Percentiles rank a stretch among this genome's conserved stretches.
Conservation (phyloP, 805 yeast genomes). For the Wickerhamiella brachini region DNA sequence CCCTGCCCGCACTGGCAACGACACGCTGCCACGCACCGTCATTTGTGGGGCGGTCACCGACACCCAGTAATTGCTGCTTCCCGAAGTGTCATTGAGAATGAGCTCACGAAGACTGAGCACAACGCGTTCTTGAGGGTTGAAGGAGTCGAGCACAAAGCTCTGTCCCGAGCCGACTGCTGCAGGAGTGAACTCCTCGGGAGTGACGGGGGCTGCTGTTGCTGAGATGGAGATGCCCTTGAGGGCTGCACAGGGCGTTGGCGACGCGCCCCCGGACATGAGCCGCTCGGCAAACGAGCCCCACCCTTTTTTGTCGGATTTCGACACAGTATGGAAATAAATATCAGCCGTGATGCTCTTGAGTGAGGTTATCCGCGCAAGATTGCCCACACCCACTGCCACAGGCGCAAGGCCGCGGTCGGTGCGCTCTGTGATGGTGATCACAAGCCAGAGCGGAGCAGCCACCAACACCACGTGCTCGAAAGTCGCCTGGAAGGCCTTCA, state of each 20-base stretch:
- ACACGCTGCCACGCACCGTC: neutral
- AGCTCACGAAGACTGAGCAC: neutral
- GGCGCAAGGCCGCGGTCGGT: neutral
- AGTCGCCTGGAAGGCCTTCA: neutral
- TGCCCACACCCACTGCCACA: neutral
- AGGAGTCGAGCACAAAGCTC: neutral
- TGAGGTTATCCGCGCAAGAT: neutral
- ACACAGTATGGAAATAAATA: neutral
- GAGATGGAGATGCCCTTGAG: neutral
- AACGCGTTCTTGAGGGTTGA: neutral
- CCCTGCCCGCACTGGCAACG: neutral
- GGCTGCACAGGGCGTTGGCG: neutral
- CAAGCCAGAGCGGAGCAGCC: neutral
- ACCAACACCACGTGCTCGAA: neutral
- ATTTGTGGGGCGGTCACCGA: neutral
- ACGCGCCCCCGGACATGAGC: neutral
- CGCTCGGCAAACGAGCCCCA: neutral
- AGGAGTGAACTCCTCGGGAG: neutral
- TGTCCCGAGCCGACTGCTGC: neutral
- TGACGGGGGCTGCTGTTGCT: neutral
- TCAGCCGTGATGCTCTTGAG: neutral
- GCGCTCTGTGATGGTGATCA: neutral
- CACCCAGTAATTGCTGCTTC: neutral
- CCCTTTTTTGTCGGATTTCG: neutral
- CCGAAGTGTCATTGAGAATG: neutral